Base-by-base conservation (phyloP, 208 protist species). In the Wallacemonas sp. region DNA sequence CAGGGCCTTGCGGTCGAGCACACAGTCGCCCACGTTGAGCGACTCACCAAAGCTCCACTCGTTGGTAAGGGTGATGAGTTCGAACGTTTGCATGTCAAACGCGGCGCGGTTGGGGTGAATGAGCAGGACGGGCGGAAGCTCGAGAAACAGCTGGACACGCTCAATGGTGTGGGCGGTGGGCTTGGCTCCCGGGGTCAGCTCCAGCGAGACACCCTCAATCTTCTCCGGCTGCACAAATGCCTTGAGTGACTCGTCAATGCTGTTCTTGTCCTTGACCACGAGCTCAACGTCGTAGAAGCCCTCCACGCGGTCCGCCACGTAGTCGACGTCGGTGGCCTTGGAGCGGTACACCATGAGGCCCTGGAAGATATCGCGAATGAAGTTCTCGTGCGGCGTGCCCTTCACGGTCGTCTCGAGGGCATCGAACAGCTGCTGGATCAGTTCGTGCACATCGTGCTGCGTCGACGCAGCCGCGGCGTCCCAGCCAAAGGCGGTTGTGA, bases 391-490 rank as follows among this genome's bases (percentile, higher is more conserved):
- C 2, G 79, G 73, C 14, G 89, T 96, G 20, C 81, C 80, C 68
- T 94, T 93, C 49, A 94, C 73, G 33, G 73, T 76, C 62, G 49
- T 86, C 70, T 95, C 86, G 22, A 97, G 72, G 23, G 55, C 74
- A 70, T 96, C 91, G 62, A 95, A 93, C 20, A 97, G 76, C 55
- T 92, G 81, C 72, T 93, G 89, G 44, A 82, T 79, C 61, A 97
- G 63, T 67, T 97, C 91, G 61, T 96, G 91, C 45, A 92, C 89
- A 57, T 97, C 93, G 68, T 98, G 95, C 78, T 97, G 95, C 29
- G 87, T 65, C 29, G 77, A 74, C 28, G 76, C 77, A 20, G 92
- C 86, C 29, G 77, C 50, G 20, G 55, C 68, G 10, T 62, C 65
- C 92, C 93, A 98, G 10, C 92, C 92, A 79, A 98, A 97, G 1